Conservation (phyloP, 805 yeast species). For the Candida anglica region DNA sequence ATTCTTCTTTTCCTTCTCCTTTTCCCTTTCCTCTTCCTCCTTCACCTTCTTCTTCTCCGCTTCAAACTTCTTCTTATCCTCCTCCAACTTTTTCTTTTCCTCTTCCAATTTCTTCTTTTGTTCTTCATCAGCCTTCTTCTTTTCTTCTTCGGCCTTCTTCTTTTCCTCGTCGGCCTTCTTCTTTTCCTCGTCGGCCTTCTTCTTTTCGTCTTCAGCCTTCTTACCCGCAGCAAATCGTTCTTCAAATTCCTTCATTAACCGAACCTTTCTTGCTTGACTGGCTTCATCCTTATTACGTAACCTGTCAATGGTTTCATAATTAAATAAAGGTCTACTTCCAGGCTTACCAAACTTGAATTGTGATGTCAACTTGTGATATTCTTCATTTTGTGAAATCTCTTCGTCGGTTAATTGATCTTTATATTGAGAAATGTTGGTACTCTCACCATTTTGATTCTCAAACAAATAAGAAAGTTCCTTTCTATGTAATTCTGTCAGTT, state of each 20-base stretch:
- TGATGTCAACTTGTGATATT: slow-evolving; percentile 16
- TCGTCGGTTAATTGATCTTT: slow-evolving; percentile 11
- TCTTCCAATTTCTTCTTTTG: too few species aligned
- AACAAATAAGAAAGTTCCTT: slow-evolving; percentile 17
- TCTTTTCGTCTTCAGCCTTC: background rate
- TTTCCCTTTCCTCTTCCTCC: too few species aligned
- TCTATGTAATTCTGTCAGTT: slow-evolving; percentile 21
- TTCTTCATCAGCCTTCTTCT: background rate
- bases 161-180: slow-evolving; percentile 1
- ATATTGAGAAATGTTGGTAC: slow-evolving; percentile 16
- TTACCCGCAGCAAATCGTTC: background rate
- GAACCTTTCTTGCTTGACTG: too few species aligned
- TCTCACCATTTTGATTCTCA: slow-evolving; percentile 17
- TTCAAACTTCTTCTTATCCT: too few species aligned
- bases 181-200: slow-evolving; percentile 1
- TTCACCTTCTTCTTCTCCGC: too few species aligned
- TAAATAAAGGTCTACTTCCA: slow-evolving; percentile 20
- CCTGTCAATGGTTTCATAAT: slow-evolving; percentile 22
- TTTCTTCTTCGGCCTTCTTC: background rate
- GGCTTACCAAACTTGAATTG: slow-evolving; percentile 19
- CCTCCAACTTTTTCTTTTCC: too few species aligned
- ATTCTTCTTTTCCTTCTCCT: too few species aligned
- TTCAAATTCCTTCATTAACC: background rate
- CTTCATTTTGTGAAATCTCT: slow-evolving; percentile 11
- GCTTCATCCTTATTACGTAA: slow-evolving; percentile 9